Evolutionary conservation across 768 basidiomycete genomes (phyloP).

Genomic region (Tephrocybe sp.): DNA sequence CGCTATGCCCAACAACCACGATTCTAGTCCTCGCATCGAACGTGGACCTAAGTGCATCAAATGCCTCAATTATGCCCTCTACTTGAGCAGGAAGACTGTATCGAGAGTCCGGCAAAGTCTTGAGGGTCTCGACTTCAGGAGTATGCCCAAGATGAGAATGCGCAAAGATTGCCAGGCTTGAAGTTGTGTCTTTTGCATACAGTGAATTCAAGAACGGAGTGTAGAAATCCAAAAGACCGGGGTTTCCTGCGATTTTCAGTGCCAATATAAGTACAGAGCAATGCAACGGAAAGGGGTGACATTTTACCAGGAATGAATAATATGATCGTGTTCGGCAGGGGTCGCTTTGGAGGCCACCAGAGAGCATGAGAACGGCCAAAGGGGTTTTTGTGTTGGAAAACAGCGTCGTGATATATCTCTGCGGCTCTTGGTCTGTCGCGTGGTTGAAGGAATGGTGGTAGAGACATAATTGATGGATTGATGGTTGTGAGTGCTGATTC

Average conservation of each 20-base stretch:
- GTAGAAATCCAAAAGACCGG: conserved; percentile 70
- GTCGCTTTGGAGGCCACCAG: conserved; percentile 47
- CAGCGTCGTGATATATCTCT: conserved; percentile 23
- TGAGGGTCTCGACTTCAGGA: conserved; percentile 31
- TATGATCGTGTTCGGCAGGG: conserved; percentile 33
- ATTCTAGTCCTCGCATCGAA: conserved; percentile 37
- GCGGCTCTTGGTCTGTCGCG: conserved; percentile 2
- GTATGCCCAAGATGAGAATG: conserved; percentile 69
- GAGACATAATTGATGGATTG: conserved; percentile 7
- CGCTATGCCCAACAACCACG: conserved; percentile 63
- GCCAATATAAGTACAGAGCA: background rate
- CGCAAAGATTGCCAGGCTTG: conserved; percentile 51
- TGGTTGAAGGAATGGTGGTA: conserved; percentile 35
- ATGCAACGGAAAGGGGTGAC: background rate
- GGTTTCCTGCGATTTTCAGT: conserved; percentile 37
- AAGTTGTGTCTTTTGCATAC: conserved; percentile 32
- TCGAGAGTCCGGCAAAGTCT: conserved; percentile 20
- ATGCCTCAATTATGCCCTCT: conserved; percentile 51
- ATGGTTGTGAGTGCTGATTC: conserved; percentile 6
- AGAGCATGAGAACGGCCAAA: conserved; percentile 45
- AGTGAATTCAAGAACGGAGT: conserved; percentile 59
- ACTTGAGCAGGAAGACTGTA: conserved; percentile 50
- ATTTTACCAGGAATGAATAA: conserved; percentile 50
- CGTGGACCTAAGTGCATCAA: conserved; percentile 40
- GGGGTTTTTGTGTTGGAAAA: conserved; percentile 38